Evolutionary conservation across 1,284 basidiomycete species (phyloP).

Genomic region (Mycena citricolor): DNA sequence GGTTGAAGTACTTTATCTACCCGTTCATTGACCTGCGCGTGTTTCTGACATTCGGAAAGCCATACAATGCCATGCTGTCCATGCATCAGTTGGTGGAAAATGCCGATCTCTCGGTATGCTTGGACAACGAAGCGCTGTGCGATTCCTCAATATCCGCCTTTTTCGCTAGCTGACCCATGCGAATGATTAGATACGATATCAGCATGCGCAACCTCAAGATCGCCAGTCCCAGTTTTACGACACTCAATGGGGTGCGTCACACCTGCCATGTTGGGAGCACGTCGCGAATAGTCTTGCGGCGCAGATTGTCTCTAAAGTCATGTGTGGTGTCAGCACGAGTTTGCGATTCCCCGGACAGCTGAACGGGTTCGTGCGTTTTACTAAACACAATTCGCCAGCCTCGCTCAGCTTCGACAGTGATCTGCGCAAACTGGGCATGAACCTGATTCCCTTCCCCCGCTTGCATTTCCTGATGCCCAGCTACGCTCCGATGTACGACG

Average conservation of each 20-base stretch:
- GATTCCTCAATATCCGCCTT: conserved; percentile 23
- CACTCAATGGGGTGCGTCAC: conserved; percentile 74
- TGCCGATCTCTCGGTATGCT: conserved; percentile 86
- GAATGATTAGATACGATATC: conserved; percentile 72
- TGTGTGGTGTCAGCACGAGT: conserved; percentile 89
- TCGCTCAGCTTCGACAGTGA: conserved; percentile 54
- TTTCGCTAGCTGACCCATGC: conserved; percentile 2
- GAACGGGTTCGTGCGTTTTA: conserved; percentile 61
- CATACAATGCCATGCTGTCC: conserved; percentile 90
- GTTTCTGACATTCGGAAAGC: conserved; percentile 49
- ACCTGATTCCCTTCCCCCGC: conserved; percentile 91
- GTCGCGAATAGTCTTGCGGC: conserved; percentile 8
- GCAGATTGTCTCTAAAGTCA: conserved; percentile 78
- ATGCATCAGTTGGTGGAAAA: conserved; percentile 92
- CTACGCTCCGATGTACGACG: conserved; percentile 79
- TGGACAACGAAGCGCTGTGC: conserved; percentile 92
- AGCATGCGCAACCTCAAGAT: conserved; percentile 75
- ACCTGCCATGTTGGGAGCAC: conserved; percentile 21
- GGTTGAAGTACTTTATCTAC: conserved; percentile 84
- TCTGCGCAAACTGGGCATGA: conserved; percentile 90
- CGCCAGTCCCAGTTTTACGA: conserved; percentile 67
- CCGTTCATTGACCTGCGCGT: too few species aligned
- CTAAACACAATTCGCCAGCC: neutral
- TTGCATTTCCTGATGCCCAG: conserved; percentile 91
- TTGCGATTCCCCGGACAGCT: conserved; percentile 93